Evolutionary conservation across 371 early-diverging fungal species (phyloP).

Genomic region (Mucor irregularis): DNA sequence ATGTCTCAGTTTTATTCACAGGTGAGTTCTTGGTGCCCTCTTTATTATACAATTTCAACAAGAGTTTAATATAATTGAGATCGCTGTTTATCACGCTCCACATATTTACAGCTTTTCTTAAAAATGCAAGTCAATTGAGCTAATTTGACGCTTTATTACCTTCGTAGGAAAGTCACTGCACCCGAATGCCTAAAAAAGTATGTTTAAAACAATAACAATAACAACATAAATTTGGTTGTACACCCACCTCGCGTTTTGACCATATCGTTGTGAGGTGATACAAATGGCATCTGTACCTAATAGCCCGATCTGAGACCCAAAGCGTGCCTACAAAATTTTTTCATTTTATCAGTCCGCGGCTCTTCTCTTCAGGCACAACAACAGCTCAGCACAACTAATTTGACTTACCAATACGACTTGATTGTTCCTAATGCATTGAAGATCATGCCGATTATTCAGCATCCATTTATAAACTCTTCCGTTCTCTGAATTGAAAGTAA

Average conservation of each 20-base stretch:
- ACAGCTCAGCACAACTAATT: not conserved
- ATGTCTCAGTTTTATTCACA: not conserved
- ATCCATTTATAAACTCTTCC: constrained; percentile 41
- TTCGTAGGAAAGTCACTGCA: constrained; percentile 21
- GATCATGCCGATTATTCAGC: not conserved
- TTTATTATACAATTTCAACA: too few species aligned
- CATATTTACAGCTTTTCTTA: too few species aligned
- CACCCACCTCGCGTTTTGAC: constrained; percentile 29
- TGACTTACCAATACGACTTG: constrained; percentile 9
- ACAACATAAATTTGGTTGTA: not conserved
- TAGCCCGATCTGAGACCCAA: constrained; percentile 38
- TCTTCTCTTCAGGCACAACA: constrained; percentile 8
- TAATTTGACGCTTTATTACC: too few species aligned
- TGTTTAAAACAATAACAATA: not conserved
- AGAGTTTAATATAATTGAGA: too few species aligned
- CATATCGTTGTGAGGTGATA: constrained; percentile 40
- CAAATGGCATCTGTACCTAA: constrained; percentile 22
- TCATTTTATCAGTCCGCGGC: not conserved
- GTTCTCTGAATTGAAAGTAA: constrained; percentile 20
- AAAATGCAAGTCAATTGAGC: too few species aligned
- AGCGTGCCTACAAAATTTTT: constrained; percentile 26
- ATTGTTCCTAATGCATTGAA: constrained; percentile 26
- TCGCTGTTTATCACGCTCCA: too few species aligned
- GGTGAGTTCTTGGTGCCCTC: too few species aligned
- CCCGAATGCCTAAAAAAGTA: constrained; percentile 28